Evolutionary conservation across 2,329 filamentous ascomycete genomes (phyloP).

Genomic region (Pseudogymnoascus sp.): DNA sequence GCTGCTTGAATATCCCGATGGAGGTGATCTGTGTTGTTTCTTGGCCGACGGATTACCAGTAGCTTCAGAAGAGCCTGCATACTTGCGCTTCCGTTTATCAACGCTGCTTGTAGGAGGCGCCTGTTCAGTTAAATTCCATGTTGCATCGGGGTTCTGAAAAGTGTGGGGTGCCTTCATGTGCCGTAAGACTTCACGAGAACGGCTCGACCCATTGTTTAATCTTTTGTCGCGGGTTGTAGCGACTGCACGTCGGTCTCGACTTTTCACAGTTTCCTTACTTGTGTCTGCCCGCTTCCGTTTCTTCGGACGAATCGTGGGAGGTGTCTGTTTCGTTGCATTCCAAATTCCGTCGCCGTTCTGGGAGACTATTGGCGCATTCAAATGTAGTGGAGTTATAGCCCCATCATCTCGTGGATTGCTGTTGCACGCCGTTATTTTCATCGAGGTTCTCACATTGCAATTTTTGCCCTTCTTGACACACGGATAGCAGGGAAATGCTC

Average conservation of each 20-base stretch:
- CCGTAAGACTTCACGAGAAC: not conserved
- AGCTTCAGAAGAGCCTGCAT: not conserved
- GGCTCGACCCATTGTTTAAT: not conserved
- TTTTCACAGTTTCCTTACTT: not conserved
- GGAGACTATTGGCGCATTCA: not conserved
- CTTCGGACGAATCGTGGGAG: not conserved
- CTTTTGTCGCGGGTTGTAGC: not conserved
- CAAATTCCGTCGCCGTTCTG: not conserved
- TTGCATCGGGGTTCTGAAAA: not conserved
- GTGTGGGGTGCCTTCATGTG: not conserved
- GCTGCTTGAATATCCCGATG: not conserved
- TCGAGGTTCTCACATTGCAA: not conserved
- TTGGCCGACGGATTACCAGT: not conserved
- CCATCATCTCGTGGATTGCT: not conserved
- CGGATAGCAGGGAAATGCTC: not conserved
- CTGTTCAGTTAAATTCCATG: not conserved
- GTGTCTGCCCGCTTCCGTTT: not conserved
- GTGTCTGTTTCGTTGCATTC: not conserved
- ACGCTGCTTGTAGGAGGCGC: not conserved
- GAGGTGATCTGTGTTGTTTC: not conserved
- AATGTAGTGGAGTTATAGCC: not conserved
- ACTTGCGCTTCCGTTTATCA: not conserved
- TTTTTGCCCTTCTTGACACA: not conserved
- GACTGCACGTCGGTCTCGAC: not conserved
- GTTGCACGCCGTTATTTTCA: constrained; percentile 6